Evolutionary conservation across 495 filamentous ascomycete genomes (phyloP), one percentile per base, ranked within the genome.

Genomic region (Penicillium manginii): DNA sequence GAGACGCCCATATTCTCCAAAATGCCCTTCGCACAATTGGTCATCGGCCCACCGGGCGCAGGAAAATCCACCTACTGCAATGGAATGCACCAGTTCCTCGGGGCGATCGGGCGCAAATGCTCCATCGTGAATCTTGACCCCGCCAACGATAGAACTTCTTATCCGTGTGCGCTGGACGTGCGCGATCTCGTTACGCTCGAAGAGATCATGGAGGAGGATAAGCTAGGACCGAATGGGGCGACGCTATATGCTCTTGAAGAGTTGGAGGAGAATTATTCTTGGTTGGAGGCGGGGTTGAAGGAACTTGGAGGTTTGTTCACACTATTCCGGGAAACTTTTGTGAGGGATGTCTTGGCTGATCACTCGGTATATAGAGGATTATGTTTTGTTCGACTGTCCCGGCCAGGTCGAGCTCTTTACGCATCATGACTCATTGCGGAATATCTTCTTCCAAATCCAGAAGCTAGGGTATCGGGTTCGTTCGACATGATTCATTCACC

Each of bases 41-140:
- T 97, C 12, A 88, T 97, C 56, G 94, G 94, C 12, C 91, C 93
- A 23, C 93, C 94, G 8, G 94, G 94, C 59, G 85, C 93, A 22
- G 94, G 94, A 17, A 98, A 98, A 76, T 96, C 92, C 46, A 98
- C 94, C 6, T 97, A 96, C 73, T 97, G 92, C 81, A 89, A 97
- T 84, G 94, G 94, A 62, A 96, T 98, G 91, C 91, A 96, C 64
- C 94, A 98, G 77, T 98, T 97, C 81, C 88, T 97, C 80, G 85
- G 85, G 55, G 93, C 94, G 50, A 96, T 98, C 67, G 91, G 91
- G 40, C 88, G 94, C 39, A 92, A 94, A 77, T 96, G 91, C 78
- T 94, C 92, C 12, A 84, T 96, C 40, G 90, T 97, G 55, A 98
- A 98, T 74, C 88, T 98, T 59, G 94, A 98, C 77, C 94, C 94